phyloP scores from a whole-genome alignment of 257 asterid genomes.

The Fraxinus excelsior region DNA sequence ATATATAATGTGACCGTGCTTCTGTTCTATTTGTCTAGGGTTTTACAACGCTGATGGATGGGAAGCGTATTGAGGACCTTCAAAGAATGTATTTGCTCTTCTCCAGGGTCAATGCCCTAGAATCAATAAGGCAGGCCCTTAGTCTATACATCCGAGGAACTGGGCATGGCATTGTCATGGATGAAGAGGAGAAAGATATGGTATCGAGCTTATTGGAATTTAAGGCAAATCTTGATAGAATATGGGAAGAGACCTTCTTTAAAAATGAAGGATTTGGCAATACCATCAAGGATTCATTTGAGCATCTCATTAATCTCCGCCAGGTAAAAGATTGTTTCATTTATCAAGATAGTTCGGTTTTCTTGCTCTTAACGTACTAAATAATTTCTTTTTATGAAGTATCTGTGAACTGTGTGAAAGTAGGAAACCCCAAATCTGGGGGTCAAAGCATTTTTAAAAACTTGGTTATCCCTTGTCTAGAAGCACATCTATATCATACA shows the following conservation, averaged over 20 bases:
- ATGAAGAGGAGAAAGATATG: conserved; percentile 99
- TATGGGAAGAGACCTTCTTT: conserved; percentile 89
- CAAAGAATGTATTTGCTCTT: conserved; percentile 80
- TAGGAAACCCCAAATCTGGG: not conserved
- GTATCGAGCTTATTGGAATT: conserved; percentile 84
- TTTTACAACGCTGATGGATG: conserved; percentile 79
- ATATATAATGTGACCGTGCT: not conserved
- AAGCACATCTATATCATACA: not conserved
- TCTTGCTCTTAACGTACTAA: not conserved
- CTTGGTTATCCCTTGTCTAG: not conserved
- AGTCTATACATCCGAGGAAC: conserved; percentile 82
- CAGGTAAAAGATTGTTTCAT: conserved; percentile 53
- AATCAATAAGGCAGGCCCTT: conserved; percentile 79
- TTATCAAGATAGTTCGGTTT: not conserved
- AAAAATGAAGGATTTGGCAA: conserved; percentile 87
- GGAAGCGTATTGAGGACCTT: conserved; percentile 86
- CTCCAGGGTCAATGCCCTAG: conserved; percentile 79
- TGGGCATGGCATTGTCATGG: conserved; percentile 87
- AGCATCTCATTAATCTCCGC: conserved; percentile 90
- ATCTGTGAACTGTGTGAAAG: not conserved
- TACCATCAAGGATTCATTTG: conserved; percentile 94
- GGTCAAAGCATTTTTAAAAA: not conserved
- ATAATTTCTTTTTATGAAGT: not conserved
- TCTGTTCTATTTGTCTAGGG: conserved; percentile 56
- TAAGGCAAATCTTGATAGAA: conserved; percentile 81